These are phyloP conservation scores for Paramecium bursaria DNA, from an alignment of 73 alveolate species.

Conservation along the genomic window DNA sequence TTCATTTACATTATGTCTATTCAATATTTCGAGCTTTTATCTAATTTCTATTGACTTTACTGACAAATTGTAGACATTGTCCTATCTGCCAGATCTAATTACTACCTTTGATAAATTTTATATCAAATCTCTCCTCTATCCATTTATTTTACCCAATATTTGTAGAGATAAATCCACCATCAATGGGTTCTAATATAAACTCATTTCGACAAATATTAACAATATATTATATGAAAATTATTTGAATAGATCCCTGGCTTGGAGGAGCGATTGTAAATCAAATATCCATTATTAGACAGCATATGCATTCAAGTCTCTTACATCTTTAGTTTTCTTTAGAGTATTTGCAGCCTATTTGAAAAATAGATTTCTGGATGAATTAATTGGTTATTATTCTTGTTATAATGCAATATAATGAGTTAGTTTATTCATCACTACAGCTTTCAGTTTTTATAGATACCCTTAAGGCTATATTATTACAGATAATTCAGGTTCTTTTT, in stretches of 20 bases:
- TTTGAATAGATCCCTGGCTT: constrained; percentile 30
- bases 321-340: constrained; percentile 11
- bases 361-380: background rate
- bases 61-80: background rate
- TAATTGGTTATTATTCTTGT: constrained; percentile 9
- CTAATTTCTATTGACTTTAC: constrained; percentile 9
- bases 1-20: background rate
- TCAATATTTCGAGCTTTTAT: constrained; percentile 9
- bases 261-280: background rate
- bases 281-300: constrained; percentile 16
- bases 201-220: constrained; percentile 33
- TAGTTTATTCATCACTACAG: background rate
- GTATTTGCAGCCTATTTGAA: constrained; percentile 43
- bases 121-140: constrained; percentile 45
- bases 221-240: constrained; percentile 4
- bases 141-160: constrained; percentile 13
- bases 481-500: too few relatives aligned
- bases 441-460: background rate
- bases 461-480: too few relatives aligned
- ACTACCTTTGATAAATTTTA: constrained; percentile 30
- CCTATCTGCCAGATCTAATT: constrained; percentile 9
- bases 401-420: background rate
- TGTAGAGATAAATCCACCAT: constrained; percentile 53
- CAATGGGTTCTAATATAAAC: constrained; percentile 10
- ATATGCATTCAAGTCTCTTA: constrained; percentile 16